Evolutionary conservation across 768 basidiomycete genomes (phyloP), one percentile per base, ranked within the genome.

Genomic region (Paxillus involutus): DNA sequence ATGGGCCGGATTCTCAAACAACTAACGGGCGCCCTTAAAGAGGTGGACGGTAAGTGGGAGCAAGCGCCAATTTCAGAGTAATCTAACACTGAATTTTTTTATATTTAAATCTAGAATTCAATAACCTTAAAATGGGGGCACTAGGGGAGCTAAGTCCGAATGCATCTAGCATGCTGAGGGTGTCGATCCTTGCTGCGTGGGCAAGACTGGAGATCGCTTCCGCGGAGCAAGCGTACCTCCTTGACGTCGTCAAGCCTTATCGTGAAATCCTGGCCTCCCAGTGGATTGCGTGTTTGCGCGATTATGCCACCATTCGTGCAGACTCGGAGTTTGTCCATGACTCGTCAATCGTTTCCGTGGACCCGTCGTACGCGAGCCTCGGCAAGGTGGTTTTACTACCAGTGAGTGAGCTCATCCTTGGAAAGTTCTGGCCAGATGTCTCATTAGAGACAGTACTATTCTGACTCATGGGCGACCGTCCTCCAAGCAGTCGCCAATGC

Each of bases 1-100:
- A 98, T 99, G 96, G 96, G 96, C 0, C 84, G 96, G 19, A 95
- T 98, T 50, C 73, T 98, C 43, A 96, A 91, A 69, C 75, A 97
- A 10, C 73, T 99, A 11, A 96, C 88, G 1, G 85, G 80, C 7
- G 91, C 94, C 0, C 75, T 99, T 32, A 91, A 94, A 56, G 93
- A 95, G 63, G 92, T 90, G 19, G 89, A 92, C 76, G 89, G 95
- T 94, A 40, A 5, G 72, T 56, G 46, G 46, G 40, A 43, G 30
- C 3, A 7, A 37, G 30, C 12, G 2, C 29, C 7, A 17, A 7
- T 43, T 24, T 4, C 5, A 9, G 1, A 47, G 37, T 14, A 32
- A 35, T 17, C 59, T 64, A 48, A 70, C 44, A 12, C 30, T n/a
- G 29, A 12, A n/a, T n/a, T n/a, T n/a, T n/a, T n/a, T n/a, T n/a